Conservation (phyloP, 2,329 filamentous ascomycete genomes). For the Tolypocladium amazonense region DNA sequence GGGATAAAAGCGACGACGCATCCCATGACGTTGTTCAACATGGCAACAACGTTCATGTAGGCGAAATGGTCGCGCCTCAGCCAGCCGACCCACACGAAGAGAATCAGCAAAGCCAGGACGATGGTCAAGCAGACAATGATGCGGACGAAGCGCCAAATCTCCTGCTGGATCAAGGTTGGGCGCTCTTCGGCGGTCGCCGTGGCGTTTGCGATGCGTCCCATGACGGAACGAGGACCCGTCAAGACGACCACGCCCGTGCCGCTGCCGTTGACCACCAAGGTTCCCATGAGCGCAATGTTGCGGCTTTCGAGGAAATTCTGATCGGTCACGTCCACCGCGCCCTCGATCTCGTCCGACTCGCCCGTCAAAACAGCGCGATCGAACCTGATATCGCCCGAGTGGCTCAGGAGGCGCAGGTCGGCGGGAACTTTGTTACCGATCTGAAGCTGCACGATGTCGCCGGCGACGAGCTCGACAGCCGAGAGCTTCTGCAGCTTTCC, state of each 20-base stretch:
- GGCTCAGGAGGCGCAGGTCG: slow-evolving; percentile 30
- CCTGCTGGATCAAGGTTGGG: slow-evolving; percentile 27
- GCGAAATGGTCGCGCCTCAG: slow-evolving; percentile 21
- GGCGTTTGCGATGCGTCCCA: slow-evolving; percentile 28
- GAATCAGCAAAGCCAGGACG: slow-evolving; percentile 26
- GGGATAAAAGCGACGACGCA: slow-evolving; percentile 29
- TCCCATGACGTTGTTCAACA: slow-evolving; percentile 35
- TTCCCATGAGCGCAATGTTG: slow-evolving; percentile 33
- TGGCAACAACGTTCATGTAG: slow-evolving; percentile 30
- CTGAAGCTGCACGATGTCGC: slow-evolving; percentile 33
- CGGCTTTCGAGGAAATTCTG: slow-evolving; percentile 30
- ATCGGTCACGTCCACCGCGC: slow-evolving; percentile 26
- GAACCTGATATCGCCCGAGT: slow-evolving; percentile 31
- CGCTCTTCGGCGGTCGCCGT: slow-evolving; percentile 25
- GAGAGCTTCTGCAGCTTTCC: slow-evolving; percentile 28
- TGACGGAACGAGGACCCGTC: slow-evolving; percentile 27
- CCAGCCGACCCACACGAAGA: slow-evolving; percentile 34
- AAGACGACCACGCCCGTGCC: slow-evolving; percentile 28
- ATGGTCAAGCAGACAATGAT: slow-evolving; percentile 30
- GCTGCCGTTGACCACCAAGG: slow-evolving; percentile 28
- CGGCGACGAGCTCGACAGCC: slow-evolving; percentile 31
- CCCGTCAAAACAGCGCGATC: slow-evolving; percentile 30
- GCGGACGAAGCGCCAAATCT: slow-evolving; percentile 31
- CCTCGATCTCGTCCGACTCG: slow-evolving; percentile 30
- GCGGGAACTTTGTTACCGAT: slow-evolving; percentile 38